phyloP scores from a whole-genome alignment of 2,329 filamentous ascomycete genomes.

The Aspergillus transmontanensis region DNA sequence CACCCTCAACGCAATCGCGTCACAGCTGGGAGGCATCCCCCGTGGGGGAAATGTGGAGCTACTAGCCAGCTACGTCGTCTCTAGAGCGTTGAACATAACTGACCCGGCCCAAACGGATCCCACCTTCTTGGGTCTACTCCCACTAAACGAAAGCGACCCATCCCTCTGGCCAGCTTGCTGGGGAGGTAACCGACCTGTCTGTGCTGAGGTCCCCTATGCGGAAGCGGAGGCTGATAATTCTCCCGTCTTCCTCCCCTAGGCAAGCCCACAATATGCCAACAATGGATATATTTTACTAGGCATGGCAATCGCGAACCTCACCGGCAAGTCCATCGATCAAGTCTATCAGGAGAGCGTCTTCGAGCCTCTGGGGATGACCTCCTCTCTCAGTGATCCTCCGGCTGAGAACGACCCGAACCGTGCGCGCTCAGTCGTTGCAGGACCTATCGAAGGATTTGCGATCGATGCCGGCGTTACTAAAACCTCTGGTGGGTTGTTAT shows the following conservation, averaged over 20 bases:
- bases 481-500: constrained; percentile 25
- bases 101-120: neutral
- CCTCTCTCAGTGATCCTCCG: constrained; percentile 42
- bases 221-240: constrained; percentile 8
- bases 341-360: constrained; percentile 47
- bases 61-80: neutral
- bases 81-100: constrained; percentile 28
- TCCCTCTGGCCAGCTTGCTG: constrained; percentile 14
- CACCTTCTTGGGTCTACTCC: constrained; percentile 31
- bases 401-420: constrained; percentile 10
- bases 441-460: neutral
- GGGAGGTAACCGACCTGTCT: neutral
- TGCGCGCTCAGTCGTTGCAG: constrained; percentile 22
- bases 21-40: constrained; percentile 50
- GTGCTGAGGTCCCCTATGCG: neutral
- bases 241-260: constrained; percentile 49
- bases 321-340: constrained; percentile 43
- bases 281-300: constrained; percentile 44
- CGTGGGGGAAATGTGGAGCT: constrained; percentile 12
- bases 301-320: constrained; percentile 49
- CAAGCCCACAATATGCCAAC: constrained; percentile 55
- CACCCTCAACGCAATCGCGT: constrained; percentile 49
- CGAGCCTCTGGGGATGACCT: constrained; percentile 46
- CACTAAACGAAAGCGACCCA: constrained; percentile 30
- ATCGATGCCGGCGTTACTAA: constrained; percentile 15